Conservation (phyloP, 805 yeast species). For the Lipomyces starkeyi region DNA sequence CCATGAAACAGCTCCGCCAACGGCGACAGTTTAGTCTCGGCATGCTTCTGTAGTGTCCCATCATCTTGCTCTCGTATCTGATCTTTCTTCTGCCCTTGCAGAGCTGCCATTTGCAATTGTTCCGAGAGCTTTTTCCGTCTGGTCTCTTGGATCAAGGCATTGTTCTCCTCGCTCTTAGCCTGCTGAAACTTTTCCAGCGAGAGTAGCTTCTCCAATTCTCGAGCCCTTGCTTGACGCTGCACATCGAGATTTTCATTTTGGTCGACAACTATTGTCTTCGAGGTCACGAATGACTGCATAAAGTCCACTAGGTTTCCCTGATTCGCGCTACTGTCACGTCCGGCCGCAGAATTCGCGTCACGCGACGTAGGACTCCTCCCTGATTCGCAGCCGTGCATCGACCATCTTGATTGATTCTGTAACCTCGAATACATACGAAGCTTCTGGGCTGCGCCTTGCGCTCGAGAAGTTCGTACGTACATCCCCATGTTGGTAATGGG, state of each 20-base stretch:
- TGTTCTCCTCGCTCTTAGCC: background rate
- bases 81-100: background rate
- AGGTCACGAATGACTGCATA: background rate
- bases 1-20: background rate
- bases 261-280: background rate
- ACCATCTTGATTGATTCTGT: background rate
- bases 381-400: background rate
- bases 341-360: background rate
- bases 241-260: background rate
- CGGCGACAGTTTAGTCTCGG: background rate
- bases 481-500: background rate
- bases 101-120: background rate
- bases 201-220: background rate
- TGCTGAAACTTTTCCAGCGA: background rate
- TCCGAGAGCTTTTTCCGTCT: background rate
- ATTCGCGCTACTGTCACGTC: background rate
- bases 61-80: background rate
- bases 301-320: background rate
- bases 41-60: background rate
- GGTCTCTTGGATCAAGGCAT: background rate
- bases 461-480: background rate
- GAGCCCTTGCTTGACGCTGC: background rate
- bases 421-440: constrained; percentile 1
- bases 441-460: background rate
- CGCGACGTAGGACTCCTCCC: background rate